phyloP scores from a whole-genome alignment of 495 filamentous ascomycete species.

The Hyaloscypha bicolor region DNA sequence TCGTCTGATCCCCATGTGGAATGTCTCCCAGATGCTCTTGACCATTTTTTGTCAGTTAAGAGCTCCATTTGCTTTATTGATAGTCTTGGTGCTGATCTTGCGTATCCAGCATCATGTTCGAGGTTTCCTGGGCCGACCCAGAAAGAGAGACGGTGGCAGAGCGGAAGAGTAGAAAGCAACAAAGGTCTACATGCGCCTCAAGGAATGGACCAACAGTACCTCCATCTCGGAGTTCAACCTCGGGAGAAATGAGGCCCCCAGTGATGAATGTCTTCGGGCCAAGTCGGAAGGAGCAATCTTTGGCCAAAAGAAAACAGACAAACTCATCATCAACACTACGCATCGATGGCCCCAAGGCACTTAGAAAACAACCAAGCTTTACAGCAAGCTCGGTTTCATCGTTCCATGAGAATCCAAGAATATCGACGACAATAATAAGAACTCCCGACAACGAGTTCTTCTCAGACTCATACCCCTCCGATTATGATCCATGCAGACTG shows the following conservation, averaged over 20 bases:
- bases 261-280: constrained; percentile 13
- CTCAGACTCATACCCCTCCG: constrained; percentile 1
- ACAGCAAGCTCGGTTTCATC: constrained; percentile 17
- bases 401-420: constrained; percentile 1
- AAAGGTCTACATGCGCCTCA: constrained; percentile 5
- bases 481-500: constrained; percentile 5
- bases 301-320: background rate
- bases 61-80: background rate
- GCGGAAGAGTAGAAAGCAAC: constrained; percentile 31
- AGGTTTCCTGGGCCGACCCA: constrained; percentile 53
- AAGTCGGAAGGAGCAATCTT: background rate
- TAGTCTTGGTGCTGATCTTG: background rate
- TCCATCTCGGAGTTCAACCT: constrained; percentile 14
- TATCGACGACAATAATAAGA: background rate
- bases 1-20: background rate
- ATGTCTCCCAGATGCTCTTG: background rate
- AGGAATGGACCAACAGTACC: constrained; percentile 2
- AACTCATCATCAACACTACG: background rate
- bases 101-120: constrained; percentile 44
- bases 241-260: constrained; percentile 5
- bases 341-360: background rate
- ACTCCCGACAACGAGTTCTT: background rate
- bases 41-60: background rate
- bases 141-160: constrained; percentile 46
- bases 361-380: constrained; percentile 11